Conservation (phyloP, 73 alveolate species). For the Tetrahymena malaccensis region DNA sequence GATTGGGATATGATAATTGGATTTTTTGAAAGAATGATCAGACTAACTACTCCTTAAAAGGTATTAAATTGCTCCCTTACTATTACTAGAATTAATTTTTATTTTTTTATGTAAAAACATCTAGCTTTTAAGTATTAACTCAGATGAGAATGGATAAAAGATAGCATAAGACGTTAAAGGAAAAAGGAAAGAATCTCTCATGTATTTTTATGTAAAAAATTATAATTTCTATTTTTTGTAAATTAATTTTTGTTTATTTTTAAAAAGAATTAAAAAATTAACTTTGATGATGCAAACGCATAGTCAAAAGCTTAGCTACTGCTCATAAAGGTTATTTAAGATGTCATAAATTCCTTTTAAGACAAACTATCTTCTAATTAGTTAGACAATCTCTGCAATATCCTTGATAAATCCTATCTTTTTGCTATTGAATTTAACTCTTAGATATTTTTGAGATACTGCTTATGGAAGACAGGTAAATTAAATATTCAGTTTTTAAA, state of each 20-base stretch:
- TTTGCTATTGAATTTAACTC: slow-evolving; percentile 26
- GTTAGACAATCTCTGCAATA: neutral
- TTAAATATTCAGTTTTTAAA: too few species aligned
- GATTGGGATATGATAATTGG: slow-evolving; percentile 38
- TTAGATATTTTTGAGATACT: slow-evolving; percentile 12
- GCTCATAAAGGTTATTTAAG: slow-evolving; percentile 6
- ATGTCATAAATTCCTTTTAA: neutral
- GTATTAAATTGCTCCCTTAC: neutral
- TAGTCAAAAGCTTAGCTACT: slow-evolving; percentile 12
- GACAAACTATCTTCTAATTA: slow-evolving; percentile 1
- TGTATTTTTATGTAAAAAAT: neutral
- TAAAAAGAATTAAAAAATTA: slow-evolving; percentile 1
- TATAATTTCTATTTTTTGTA: too few species aligned
- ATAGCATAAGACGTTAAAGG: neutral
- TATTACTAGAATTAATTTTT: neutral
- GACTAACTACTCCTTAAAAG: slow-evolving; percentile 25
- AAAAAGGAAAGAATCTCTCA: neutral
- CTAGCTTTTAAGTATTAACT: neutral
- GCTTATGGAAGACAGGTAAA: slow-evolving; percentile 11
- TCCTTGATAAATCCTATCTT: neutral
- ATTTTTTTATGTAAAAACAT: neutral
- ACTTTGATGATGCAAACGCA: slow-evolving; percentile 11
- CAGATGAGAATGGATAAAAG: neutral
- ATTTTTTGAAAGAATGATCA: slow-evolving; percentile 19
- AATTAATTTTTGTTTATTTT: neutral